Evolutionary conservation across 129 eudicot genomes (phyloP), one percentile per base, ranked within the genome.

Genomic region (Lactuca sativa): DNA sequence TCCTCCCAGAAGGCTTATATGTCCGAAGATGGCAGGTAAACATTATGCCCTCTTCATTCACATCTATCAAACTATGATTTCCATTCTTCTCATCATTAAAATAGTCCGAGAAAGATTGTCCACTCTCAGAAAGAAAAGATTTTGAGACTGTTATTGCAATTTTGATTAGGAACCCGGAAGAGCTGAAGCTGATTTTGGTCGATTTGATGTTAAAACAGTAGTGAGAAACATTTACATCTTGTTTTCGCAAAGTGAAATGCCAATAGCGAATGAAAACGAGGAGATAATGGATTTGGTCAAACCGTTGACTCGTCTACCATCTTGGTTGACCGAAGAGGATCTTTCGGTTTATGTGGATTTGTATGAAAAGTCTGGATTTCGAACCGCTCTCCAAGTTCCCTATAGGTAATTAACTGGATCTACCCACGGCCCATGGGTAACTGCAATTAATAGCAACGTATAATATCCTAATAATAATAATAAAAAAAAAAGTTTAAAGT

Each of bases 231-330:
- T 76, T 30, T 69, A 69, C 41, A 76, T 69, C 9, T 52, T 76
- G 64, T 76, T 76, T 56, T 76, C 70, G 8, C 64, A 62, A 69
- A 76, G 75, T 37, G 75, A 76, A 40, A 6, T 76, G 21, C 80
- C 58, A 44, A 41, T 67, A 61, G 74, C 74, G 0, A 40, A 8
- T 48, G 69, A 67, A 59, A 59, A 75, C 44, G 56, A 75, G 63
- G 80, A 75, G 80, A 75, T 75, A 21, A 59, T 75, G 80, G 80
- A 75, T 68, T 68, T 76, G 64, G 80, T 76, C 4, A 49, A 68
- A 51, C 75, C 75, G 9, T 59, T 64, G 5, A 60, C 64, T 69
- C 80, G 75, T 76, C 43, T 76, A 52, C 80, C 80, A 1, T 34
- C 70, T 25, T 68, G 80, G 80, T 59, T 76, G 58, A 68, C 80